Conservation (phyloP, 164 flowering plant genomes). For the Warburgia ugandensis region DNA sequence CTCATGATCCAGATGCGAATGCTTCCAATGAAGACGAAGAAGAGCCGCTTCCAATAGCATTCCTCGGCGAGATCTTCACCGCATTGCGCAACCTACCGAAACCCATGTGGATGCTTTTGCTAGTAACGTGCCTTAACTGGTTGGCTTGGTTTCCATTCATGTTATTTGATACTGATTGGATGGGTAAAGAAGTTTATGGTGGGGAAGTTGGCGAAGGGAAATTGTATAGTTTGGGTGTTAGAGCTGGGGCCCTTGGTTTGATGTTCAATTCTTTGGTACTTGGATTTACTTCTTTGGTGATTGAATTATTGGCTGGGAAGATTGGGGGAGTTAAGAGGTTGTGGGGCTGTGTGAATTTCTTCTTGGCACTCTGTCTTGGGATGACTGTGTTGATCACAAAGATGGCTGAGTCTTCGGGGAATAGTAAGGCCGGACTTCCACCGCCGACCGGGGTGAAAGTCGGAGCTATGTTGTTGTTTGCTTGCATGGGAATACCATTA, state of each 20-base stretch:
- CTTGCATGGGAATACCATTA: conserved; percentile 5
- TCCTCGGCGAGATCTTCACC: conserved; percentile 29
- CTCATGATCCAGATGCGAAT: neutral
- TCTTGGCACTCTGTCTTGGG: conserved; percentile 4
- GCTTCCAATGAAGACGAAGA: neutral
- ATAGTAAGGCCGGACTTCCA: neutral
- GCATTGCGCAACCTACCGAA: conserved; percentile 38
- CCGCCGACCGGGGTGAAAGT: conserved; percentile 2
- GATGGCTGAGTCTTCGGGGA: neutral
- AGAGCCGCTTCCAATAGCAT: conserved; percentile 16
- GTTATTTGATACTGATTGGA: conserved; percentile 66
- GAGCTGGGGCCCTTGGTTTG: conserved; percentile 58
- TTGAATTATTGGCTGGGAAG: conserved; percentile 24
- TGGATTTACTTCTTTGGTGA: conserved; percentile 37
- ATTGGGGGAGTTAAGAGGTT: conserved; percentile 3
- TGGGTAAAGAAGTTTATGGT: conserved; percentile 78
- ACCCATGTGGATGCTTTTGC: conserved; percentile 53
- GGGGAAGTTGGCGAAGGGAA: conserved; percentile 28
- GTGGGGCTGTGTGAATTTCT: conserved; percentile 7
- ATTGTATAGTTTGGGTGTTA: conserved; percentile 46
- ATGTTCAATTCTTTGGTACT: conserved; percentile 61
- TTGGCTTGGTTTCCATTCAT: conserved; percentile 83
- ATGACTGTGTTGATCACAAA: conserved; percentile 5
- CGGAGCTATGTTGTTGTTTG: neutral
- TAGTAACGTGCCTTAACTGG: conserved; percentile 76